Conservation (phyloP, 371 early-diverging fungal species). For the Mortierella sp. region DNA sequence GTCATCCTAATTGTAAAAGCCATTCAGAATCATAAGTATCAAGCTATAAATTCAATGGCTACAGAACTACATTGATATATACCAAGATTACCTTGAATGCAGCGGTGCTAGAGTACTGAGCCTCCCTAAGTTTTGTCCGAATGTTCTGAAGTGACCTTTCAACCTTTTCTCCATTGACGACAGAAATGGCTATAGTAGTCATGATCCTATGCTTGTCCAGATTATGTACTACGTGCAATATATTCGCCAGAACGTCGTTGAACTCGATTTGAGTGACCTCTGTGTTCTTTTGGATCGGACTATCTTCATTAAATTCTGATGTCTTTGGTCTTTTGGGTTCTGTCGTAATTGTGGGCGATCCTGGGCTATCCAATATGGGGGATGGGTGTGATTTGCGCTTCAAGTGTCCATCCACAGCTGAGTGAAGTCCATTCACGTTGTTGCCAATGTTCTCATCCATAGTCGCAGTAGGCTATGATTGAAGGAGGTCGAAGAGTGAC, state of each 20-base stretch:
- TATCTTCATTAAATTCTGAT: slow-evolving; percentile 26
- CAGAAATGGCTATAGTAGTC: slow-evolving; percentile 7
- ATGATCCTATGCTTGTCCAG: slow-evolving; percentile 32
- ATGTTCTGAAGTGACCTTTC: slow-evolving; percentile 23
- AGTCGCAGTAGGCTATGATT: slow-evolving; percentile 4
- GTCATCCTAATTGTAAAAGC: slow-evolving; percentile 31
- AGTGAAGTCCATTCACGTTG: slow-evolving; percentile 21
- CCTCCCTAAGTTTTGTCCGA: slow-evolving; percentile 30
- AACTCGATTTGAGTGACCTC: slow-evolving; percentile 45
- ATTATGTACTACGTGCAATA: slow-evolving; percentile 27
- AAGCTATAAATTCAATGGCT: neutral
- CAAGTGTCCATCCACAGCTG: slow-evolving; percentile 16
- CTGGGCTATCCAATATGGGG: slow-evolving; percentile 30
- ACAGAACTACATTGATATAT: neutral
- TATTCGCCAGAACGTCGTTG: slow-evolving; percentile 30
- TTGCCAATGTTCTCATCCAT: slow-evolving; percentile 17
- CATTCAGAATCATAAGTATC: neutral
- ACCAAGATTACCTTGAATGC: slow-evolving; percentile 33
- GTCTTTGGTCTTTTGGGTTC: slow-evolving; percentile 46
- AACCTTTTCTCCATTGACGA: slow-evolving; percentile 26
- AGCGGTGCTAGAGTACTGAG: slow-evolving; percentile 24
- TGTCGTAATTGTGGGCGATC: slow-evolving; percentile 21
- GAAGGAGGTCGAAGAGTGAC: neutral
- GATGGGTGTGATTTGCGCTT: slow-evolving; percentile 51
- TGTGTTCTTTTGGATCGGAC: slow-evolving; percentile 22